Percentiles rank a stretch among this genome's conserved stretches.
Evolutionary conservation across 148 eudicot genomes (phyloP).

Genomic region (Rhododendron molle): DNA sequence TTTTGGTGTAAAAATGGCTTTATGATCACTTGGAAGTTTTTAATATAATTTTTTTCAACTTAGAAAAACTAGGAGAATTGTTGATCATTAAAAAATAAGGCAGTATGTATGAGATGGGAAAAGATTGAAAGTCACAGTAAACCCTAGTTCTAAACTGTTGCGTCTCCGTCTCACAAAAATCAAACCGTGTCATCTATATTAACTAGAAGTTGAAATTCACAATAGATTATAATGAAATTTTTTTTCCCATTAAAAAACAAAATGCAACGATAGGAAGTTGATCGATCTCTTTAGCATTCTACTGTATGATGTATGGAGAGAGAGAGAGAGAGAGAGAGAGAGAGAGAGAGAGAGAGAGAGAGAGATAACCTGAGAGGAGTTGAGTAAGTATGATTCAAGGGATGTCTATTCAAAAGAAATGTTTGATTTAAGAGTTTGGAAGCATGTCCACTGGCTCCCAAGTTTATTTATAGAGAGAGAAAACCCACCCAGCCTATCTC

Average conservation of each 20-base stretch:
- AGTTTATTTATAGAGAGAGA: too few species aligned
- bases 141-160: not conserved
- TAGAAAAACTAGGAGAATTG: not conserved
- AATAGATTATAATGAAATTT: too few species aligned
- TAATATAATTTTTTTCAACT: not conserved
- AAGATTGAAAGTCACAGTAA: not conserved
- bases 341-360: not conserved
- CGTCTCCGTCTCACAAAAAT: not conserved
- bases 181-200: not conserved
- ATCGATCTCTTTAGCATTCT: not conserved
- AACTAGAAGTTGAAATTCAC: not conserved
- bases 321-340: not conserved
- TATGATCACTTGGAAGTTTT: too few species aligned
- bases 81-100: not conserved
- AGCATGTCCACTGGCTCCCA: too few species aligned
- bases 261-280: not conserved
- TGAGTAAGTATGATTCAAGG: constrained; percentile 8
- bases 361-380: constrained; percentile 18
- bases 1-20: too few species aligned
- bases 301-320: not conserved
- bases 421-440: not conserved
- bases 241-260: too few species aligned
- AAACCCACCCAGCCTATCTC: too few species aligned
- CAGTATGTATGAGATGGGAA: not conserved
- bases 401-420: too few species aligned